phyloP scores from a whole-genome alignment of 257 asterid species.

The Anisodus acutangulus region DNA sequence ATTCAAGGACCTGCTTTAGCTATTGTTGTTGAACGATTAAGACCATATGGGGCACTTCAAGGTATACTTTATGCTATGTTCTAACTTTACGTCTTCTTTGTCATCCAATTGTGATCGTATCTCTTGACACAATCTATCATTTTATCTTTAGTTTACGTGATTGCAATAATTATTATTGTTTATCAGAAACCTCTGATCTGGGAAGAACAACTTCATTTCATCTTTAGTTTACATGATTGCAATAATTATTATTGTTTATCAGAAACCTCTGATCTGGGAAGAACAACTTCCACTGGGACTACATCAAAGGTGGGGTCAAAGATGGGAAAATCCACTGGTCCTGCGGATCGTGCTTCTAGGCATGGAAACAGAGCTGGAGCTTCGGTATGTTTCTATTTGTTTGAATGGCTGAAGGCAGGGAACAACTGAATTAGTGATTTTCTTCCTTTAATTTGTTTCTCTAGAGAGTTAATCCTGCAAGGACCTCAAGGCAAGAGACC shows the following conservation, averaged over 20 bases:
- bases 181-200: constrained; percentile 67
- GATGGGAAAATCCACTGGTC: constrained; percentile 68
- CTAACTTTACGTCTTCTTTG: not conserved
- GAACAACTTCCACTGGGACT: constrained; percentile 56
- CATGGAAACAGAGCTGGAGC: constrained; percentile 78
- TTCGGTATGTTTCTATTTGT: constrained; percentile 57
- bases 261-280: constrained; percentile 70
- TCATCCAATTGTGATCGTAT: constrained; percentile 11
- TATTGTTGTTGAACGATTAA: constrained; percentile 83
- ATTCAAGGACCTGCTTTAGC: constrained; percentile 96
- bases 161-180: constrained; percentile 32
- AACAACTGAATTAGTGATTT: constrained; percentile 26
- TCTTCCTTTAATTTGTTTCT: constrained; percentile 33
- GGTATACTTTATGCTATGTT: constrained; percentile 45
- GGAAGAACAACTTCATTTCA: constrained; percentile 56
- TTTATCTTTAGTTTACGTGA: constrained; percentile 17
- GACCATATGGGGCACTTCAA: constrained; percentile 64
- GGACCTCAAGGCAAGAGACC: constrained; percentile 81
- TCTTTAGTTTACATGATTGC: constrained; percentile 3
- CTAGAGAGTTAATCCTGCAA: constrained; percentile 71
- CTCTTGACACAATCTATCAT: constrained; percentile 18
- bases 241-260: constrained; percentile 38
- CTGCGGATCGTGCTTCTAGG: constrained; percentile 67
- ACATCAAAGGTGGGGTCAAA: constrained; percentile 70
- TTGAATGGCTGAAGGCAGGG: constrained; percentile 25